Percentiles rank a stretch among this genome's conserved stretches.
phyloP scores from a whole-genome alignment of 164 flowering plant genomes.

The Liquidambar formosana region DNA sequence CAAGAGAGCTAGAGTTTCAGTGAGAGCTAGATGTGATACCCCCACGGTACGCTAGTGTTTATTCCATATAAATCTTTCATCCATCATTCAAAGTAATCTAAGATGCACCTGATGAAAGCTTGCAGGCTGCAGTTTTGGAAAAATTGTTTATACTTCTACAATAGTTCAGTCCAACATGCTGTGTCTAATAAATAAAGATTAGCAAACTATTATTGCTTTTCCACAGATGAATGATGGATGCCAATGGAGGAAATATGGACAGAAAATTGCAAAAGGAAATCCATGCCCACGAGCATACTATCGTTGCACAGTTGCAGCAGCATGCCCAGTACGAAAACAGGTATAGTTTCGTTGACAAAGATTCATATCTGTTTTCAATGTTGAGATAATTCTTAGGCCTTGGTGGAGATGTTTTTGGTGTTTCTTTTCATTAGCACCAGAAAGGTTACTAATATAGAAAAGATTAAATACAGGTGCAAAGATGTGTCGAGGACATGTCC shows the following conservation, averaged over 20 bases:
- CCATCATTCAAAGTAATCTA: neutral
- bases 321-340: slow-evolving; percentile 56
- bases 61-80: too few relatives aligned
- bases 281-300: slow-evolving; percentile 75
- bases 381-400: too few relatives aligned
- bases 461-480: slow-evolving; percentile 36
- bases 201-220: too few relatives aligned
- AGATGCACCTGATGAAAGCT: too few relatives aligned
- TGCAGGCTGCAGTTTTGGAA: too few relatives aligned
- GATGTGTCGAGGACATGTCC: slow-evolving; percentile 49
- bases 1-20: slow-evolving; percentile 89
- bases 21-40: slow-evolving; percentile 77
- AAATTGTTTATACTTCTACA: too few relatives aligned
- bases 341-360: slow-evolving; percentile 11
- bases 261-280: slow-evolving; percentile 57
- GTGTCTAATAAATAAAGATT: too few relatives aligned
- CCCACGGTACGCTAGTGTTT: too few relatives aligned
- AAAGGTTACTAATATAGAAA: too few relatives aligned
- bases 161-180: too few relatives aligned
- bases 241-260: slow-evolving; percentile 73
- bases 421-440: too few relatives aligned
- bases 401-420: too few relatives aligned
- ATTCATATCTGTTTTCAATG: neutral
- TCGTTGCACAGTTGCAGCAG: slow-evolving; percentile 63
- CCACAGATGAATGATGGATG: slow-evolving; percentile 69